These are phyloP conservation scores for Tilletia indica DNA, from an alignment of 1,284 basidiomycete species.

Conservation along the genomic window DNA sequence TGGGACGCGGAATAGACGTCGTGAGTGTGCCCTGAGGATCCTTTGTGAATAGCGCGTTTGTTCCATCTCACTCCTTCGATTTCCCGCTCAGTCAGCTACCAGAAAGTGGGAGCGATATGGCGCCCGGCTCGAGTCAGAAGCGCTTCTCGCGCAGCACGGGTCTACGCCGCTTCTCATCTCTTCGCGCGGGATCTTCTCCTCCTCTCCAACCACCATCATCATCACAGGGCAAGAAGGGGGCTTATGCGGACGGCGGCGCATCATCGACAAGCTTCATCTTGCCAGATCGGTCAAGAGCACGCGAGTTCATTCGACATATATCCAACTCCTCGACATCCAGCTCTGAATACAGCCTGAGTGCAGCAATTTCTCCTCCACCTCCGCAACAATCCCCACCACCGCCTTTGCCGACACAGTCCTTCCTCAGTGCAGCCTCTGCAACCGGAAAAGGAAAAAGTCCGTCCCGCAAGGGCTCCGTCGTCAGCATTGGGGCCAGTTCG, in stretches of 20 bases:
- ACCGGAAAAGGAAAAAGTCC: too few relatives aligned
- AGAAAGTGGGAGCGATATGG: background rate
- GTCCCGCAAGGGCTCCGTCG: too few relatives aligned
- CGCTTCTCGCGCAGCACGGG: conserved; percentile 5
- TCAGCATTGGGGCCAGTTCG: too few relatives aligned
- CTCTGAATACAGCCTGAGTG: conserved; percentile 9
- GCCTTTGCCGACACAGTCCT: too few relatives aligned
- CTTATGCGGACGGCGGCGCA: background rate
- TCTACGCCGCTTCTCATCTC: background rate
- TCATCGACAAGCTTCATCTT: background rate
- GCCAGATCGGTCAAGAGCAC: conserved; percentile 9
- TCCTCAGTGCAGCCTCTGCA: too few relatives aligned
- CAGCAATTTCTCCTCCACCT: background rate
- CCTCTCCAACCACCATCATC: background rate
- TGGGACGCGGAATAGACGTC: too few relatives aligned
- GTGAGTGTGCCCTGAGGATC: too few relatives aligned
- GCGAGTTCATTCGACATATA: background rate
- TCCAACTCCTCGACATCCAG: conserved; percentile 6
- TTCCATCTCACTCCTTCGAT: too few relatives aligned
- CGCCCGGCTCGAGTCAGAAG: background rate
- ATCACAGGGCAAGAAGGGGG: background rate
- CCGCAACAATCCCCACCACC: background rate
- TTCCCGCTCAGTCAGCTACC: too few relatives aligned
- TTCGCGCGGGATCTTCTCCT: too few relatives aligned
- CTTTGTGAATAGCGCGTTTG: too few relatives aligned